These are phyloP conservation scores for Annulohypoxylon truncatum DNA, from an alignment of 2,329 filamentous ascomycete species.

Conservation along the genomic window DNA sequence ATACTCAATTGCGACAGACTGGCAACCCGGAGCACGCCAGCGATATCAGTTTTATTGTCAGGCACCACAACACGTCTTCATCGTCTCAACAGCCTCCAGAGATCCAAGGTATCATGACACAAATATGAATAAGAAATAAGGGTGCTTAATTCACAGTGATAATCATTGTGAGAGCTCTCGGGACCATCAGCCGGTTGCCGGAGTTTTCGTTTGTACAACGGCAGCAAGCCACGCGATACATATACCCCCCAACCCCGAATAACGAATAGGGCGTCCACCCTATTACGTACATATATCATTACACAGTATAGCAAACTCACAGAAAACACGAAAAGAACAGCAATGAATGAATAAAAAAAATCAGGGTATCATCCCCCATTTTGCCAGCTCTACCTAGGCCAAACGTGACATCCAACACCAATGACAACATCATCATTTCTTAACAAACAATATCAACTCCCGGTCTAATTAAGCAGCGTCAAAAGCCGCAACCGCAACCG, in stretches of 20 bases:
- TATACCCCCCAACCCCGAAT: background rate
- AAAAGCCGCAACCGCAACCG: background rate
- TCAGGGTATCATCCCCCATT: conserved; percentile 24
- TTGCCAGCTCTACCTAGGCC: conserved; percentile 9
- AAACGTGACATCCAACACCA: background rate
- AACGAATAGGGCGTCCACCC: background rate
- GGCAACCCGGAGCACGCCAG: no score
- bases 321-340: background rate
- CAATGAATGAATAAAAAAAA: background rate
- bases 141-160: no score
- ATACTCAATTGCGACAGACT: no score
- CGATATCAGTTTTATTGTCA: no score
- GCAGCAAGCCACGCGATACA: no score
- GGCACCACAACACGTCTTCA: no score
- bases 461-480: conserved; percentile 13
- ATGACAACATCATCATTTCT: conserved; percentile 1
- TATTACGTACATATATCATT: background rate
- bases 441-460: conserved; percentile 16
- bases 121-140: no score
- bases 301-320: background rate
- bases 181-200: no score
- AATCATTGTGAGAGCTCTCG: no score
- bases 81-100: no score
- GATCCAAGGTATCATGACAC: no score
- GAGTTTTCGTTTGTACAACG: background rate